Base-by-base conservation (phyloP, 345 rosid species). In the Draba incana region DNA sequence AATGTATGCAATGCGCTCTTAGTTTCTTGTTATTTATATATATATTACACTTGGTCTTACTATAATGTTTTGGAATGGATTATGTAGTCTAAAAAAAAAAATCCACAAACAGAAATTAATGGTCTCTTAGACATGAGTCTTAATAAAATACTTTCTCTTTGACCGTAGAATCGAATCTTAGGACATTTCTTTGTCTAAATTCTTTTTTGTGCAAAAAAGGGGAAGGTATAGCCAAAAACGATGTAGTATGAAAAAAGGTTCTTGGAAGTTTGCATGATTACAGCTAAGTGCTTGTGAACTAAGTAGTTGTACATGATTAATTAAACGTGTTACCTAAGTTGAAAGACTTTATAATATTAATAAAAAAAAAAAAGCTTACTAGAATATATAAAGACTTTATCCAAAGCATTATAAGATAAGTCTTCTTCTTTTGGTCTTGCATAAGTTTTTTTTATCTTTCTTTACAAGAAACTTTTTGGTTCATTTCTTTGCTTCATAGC, bases 401-500 rank as follows among this genome's bases (percentile, higher is more conserved):
- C 14, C 42, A 62, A 37, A 62, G 20, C 28, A 51, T 61, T 62
- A 15, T 48, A 45, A 25, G 5, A 37, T 54, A 56, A 72, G 65
- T 72, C 70, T 47, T 46, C 16, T 28, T 56, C 58, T 64, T 72
- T 72, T 64, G 59, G 50, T 39, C 33, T 20, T 25, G 50, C n/a
- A 42, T 42, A 57, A 48, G 24, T 43, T 10, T 39, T 24, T 28
- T 16, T 42, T 44, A 6, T 27, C 25, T 69, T 13, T 54, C 23
- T 44, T 53, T 3, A 14, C 11, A 64, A 30, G 43, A 38, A 72
- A 57, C 66, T 73, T 64, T 43, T 35, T 27, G 46, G 71, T 72
- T 57, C 71, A 30, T 72, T 72, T 48, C 77, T 74, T 74, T 66
- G 72, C 77, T 58, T 74, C 67, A 51, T 74, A 66, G 49, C 72